Conservation (phyloP, 1,139 yeast species). For the Pichia sp. region DNA sequence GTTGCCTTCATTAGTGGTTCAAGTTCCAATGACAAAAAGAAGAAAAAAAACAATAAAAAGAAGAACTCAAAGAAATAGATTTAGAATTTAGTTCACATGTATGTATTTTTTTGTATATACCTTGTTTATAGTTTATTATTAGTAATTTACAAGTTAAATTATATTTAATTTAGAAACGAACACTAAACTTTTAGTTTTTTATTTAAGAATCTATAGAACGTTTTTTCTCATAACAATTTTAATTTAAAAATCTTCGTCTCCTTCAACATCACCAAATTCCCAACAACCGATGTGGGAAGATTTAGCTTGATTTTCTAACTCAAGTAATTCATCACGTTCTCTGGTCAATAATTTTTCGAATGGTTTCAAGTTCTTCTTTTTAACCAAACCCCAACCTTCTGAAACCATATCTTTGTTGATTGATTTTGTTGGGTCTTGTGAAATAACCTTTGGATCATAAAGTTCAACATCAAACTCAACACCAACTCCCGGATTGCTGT, state of each 20-base stretch:
- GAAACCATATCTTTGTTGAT: constrained; percentile 56
- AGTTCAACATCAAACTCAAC: constrained; percentile 47
- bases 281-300: constrained; percentile 59
- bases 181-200: not conserved
- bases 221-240: not conserved
- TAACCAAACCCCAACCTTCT: constrained; percentile 63
- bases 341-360: constrained; percentile 35
- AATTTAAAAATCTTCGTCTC: constrained; percentile 39
- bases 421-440: constrained; percentile 50
- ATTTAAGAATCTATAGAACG: not conserved
- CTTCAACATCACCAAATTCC: constrained; percentile 75
- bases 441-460: constrained; percentile 55
- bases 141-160: not conserved
- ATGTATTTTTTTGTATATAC: constrained; percentile 2
- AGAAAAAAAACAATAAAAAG: constrained; percentile 26
- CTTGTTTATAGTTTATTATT: constrained; percentile 10
- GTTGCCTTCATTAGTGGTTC: constrained; percentile 58
- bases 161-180: not conserved
- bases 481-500: constrained; percentile 34
- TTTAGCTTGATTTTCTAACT: constrained; percentile 45
- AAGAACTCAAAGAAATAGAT: constrained; percentile 27
- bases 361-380: constrained; percentile 31
- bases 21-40: constrained; percentile 25
- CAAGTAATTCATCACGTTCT: constrained; percentile 37
- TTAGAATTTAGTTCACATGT: not conserved